Conservation (phyloP, 257 asterid species). For the Ophiorrhiza pumila region DNA sequence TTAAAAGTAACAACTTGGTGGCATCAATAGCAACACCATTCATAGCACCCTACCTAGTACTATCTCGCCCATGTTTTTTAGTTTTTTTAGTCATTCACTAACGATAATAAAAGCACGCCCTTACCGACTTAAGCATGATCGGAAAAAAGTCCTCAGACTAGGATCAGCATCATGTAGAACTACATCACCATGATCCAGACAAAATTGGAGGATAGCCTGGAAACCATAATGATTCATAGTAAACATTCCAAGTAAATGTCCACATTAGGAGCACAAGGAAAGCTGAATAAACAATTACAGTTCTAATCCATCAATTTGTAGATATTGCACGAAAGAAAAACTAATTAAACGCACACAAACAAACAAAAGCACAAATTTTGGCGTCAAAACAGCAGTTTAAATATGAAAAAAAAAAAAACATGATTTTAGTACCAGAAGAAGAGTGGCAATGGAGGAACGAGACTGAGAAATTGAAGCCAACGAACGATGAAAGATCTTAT, state of each 20-base stretch:
- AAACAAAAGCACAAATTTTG: background rate
- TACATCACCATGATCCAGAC: conserved; percentile 77
- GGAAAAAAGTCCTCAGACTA: conserved; percentile 70
- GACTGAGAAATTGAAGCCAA: conserved; percentile 68
- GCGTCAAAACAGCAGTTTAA: background rate
- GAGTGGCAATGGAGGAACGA: conserved; percentile 67
- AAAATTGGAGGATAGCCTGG: conserved; percentile 85
- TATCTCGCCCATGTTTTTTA: background rate
- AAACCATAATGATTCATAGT: conserved; percentile 15
- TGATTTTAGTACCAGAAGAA: conserved; percentile 59
- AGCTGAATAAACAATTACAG: background rate
- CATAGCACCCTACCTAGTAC: too few species aligned
- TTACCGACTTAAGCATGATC: conserved; percentile 87
- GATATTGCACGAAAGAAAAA: background rate
- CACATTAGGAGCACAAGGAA: conserved; percentile 1
- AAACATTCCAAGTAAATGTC: conserved; percentile 14
- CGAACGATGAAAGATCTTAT: conserved; percentile 75
- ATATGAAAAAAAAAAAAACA: background rate
- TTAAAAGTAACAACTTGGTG: too few species aligned
- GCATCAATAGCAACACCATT: conserved; percentile 9
- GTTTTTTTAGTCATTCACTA: background rate
- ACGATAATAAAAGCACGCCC: conserved; percentile 17
- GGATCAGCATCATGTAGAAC: conserved; percentile 93
- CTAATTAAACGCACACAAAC: background rate
- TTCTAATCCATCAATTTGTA: background rate